Base-by-base conservation (phyloP, 2,329 filamentous ascomycete species). In the Fusarium pseudograminearum region DNA sequence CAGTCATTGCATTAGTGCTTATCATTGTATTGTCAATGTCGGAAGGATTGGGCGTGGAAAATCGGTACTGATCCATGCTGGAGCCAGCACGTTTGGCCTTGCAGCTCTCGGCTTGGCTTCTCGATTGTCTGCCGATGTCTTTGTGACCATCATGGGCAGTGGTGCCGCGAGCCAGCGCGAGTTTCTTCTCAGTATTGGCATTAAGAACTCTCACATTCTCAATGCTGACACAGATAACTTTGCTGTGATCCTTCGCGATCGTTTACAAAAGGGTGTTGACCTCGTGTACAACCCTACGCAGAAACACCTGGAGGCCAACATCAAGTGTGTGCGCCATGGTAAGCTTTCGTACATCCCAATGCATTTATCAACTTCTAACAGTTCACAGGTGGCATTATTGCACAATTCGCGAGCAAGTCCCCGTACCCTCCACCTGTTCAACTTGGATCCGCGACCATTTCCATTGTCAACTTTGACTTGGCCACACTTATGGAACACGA, bases 251-350 rank as follows among this genome's bases (percentile, higher is more conserved):
- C 65, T 85, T 34, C 69, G 77, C 28, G 64, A 75, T 0, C 55
- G 76, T 20, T 83, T 81, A 1, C 64, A 61, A 16, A 68, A 66
- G 31, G 79, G 79, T 15, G 73, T 84, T 3, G 81, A 86, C 45
- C 61, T 85, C 5, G 76, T 86, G 3, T 84, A 85, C 53, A 84
- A 85, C 65, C 78, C 84, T 1, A 82, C 83, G 0, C 79, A 79
- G 48, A 71, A 77, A 11, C 69, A 79, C 36, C 53, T 78, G 6
- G 76, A 78, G 4, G 59, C 72, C 5, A 79, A 76, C 57, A 69
- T 77, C 16, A 70, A 75, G 40, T 83, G 80, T 42, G 76, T 83
- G 26, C 76, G 78, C 36, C 73, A 66, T 26, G 77, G 81, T 79
- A 75, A 73, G 79, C 75, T 16, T 20, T 7, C 42, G 40, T 78